Evolutionary conservation across 192 early-diverging fungal species (phyloP), one percentile per base, ranked within the genome.

Genomic region (Rhizophagus sp.): DNA sequence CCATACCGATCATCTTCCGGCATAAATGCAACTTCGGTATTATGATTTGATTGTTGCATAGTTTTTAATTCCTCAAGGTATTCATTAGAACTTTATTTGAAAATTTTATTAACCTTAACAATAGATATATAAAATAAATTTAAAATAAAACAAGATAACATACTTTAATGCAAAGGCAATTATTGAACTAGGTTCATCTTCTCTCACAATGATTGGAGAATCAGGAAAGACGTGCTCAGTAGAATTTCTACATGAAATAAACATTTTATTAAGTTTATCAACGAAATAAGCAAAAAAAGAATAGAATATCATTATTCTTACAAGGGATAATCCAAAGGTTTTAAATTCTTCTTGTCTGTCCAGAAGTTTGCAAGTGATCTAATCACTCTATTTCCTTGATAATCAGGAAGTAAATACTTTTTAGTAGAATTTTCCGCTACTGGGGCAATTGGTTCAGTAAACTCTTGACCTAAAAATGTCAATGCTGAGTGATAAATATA

Each of bases 131-230:
- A 39, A 69, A 69, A 34, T 68, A 11, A 19, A 68, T 17, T 1
- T 24, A 10, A 30, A 27, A 82, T 66, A 10, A 47, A 12, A 36
- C 8, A 47, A 11, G 62, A 67, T 19, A n/a, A 68, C 79, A 27
- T 76, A 90, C 80, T 88, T 87, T 44, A 98, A 85, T 0, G 97
- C 93, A 82, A 94, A 93, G 4, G 97, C 94, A 75, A 98, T 96
- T 74, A 98, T 97, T 0, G 96, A 95, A 80, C 94, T 95, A 3
- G 96, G 96, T 80, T 98, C 96, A 73, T 95, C 91, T 81, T 98
- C 96, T 65, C 95, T 90, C 12, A 97, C 91, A 63, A 98, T 92
- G 57, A 98, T 90, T 24, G 87, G 88, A 2, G 96, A 97, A 67
- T 94, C 95, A 11, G 90, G 87, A 73, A 99, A 93, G 4, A 99